Evolutionary conservation across 2,329 filamentous ascomycete genomes (phyloP), one percentile per base, ranked within the genome.

Genomic region (Aspergillus latus): DNA sequence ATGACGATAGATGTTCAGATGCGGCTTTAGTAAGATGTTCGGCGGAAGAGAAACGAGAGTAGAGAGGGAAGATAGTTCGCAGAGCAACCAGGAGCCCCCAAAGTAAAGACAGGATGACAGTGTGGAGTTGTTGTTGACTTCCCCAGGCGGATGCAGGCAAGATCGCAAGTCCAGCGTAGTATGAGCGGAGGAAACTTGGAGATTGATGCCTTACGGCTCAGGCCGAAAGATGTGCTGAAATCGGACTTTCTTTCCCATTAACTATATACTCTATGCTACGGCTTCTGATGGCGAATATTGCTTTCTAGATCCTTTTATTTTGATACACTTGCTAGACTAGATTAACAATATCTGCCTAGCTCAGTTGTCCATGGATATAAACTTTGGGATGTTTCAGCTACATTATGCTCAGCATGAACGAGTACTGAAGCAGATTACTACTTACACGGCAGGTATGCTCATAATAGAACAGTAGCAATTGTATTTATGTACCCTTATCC

Each of bases 71-170:
- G 11, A 37, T 45, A 52, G 16, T n/a, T 11, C 8, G 16, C 40
- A 56, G 40, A 37, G 50, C 28, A 28, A 40, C 32, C 26, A 53
- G 53, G 56, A 43, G 44, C n/a, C 39, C 39, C n/a, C n/a, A 15
- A 21, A 16, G 39, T 42, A 28, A 53, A 54, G 49, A 50, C 49
- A 42, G 49, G 43, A 58, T 13, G 56, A 54, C 53, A 44, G 44
- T 55, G 42, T 52, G 58, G 60, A 57, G 34, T 47, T 60, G 57
- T 62, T 61, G 54, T 54, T 42, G 42, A 48, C 43, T 56, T 39
- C 47, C 28, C 47, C 43, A 39, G 36, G 36, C 32, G 30, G 46
- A 28, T 40, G 54, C 39, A 43, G 30, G 29, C 36, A 40, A 40
- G 26, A 49, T 16, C 29, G 52, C 32, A 29, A 39, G 32, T 53